Conservation (phyloP, 805 yeast species). For the Myxozyma geophila region DNA sequence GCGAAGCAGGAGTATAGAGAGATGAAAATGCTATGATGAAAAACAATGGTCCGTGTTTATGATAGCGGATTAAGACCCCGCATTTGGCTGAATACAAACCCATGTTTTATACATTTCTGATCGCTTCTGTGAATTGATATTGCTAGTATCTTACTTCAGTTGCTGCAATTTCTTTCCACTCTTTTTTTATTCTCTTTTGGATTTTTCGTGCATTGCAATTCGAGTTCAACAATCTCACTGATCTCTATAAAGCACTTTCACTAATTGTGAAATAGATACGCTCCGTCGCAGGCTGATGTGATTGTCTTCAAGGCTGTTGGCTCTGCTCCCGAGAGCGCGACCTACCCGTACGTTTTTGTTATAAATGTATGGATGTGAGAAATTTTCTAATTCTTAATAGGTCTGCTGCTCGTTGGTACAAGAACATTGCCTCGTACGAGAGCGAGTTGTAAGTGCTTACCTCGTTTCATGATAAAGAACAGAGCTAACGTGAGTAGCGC, state of each 20-base stretch:
- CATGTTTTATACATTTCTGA: slow-evolving; percentile 52
- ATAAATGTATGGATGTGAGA: not conserved
- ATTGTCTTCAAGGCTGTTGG: slow-evolving; percentile 84
- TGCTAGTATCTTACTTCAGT: no score
- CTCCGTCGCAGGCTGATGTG: slow-evolving; percentile 96
- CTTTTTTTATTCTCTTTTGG: not conserved
- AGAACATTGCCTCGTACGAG: slow-evolving; percentile 93
- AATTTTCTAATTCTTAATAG: not conserved
- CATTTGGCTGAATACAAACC: slow-evolving; percentile 79
- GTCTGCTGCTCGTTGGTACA: slow-evolving; percentile 96
- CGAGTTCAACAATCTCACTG: not conserved
- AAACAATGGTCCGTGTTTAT: slow-evolving; percentile 92
- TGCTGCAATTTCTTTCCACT: no score
- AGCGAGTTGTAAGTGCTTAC: slow-evolving; percentile 72
- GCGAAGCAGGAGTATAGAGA: not conserved
- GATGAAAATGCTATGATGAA: slow-evolving; percentile 50
- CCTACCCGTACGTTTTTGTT: slow-evolving; percentile 61
- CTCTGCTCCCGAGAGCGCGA: slow-evolving; percentile 58
- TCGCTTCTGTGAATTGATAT: not conserved
- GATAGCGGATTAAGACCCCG: slow-evolving; percentile 94
- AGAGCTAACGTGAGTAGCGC: slow-evolving; percentile 43
- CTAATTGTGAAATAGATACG: slow-evolving; percentile 54
- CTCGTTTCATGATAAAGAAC: not conserved
- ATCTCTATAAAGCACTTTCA: not conserved
- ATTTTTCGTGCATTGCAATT: not conserved